Evolutionary conservation across 106 monocot genomes (phyloP).

Genomic region (Iris macrosiphon): DNA sequence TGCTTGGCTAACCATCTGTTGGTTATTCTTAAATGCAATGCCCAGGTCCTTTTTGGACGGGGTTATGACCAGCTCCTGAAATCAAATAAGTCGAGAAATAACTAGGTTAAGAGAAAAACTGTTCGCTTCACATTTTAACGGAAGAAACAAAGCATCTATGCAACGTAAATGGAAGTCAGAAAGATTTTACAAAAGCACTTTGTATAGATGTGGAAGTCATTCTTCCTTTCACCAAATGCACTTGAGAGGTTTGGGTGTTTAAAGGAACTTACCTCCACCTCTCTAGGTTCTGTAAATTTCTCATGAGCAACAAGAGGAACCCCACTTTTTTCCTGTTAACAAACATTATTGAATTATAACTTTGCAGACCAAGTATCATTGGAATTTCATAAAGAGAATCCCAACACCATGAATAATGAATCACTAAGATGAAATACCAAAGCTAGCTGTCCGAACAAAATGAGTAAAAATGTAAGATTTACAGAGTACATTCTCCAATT

Average conservation of each 20-base stretch:
- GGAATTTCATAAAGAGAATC: no score
- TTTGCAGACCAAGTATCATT: no score
- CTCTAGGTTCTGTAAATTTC: constrained; percentile 76
- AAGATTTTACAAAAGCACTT: background rate
- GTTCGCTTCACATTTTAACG: background rate
- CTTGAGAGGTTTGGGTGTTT: no score
- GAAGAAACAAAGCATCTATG: background rate
- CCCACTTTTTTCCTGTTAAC: constrained; percentile 82
- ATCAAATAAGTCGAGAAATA: constrained; percentile 6
- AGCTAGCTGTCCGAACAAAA: no score
- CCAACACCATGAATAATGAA: no score
- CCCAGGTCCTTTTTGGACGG: constrained; percentile 96
- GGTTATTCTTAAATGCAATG: constrained; percentile 83
- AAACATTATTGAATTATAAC: no score
- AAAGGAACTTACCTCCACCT: constrained; percentile 65
- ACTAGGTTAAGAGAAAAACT: no score
- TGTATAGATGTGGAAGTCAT: no score
- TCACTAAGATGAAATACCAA: no score
- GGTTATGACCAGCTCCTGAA: constrained; percentile 73
- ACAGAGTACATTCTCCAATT: no score
- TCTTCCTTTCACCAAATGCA: no score
- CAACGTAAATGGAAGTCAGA: background rate
- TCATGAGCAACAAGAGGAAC: constrained; percentile 78
- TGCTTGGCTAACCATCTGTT: constrained; percentile 87
- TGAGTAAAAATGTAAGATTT: no score